Evolutionary conservation across 1,139 yeast genomes (phyloP), one percentile per base, ranked within the genome.

Genomic region (Diutina siamensis): DNA sequence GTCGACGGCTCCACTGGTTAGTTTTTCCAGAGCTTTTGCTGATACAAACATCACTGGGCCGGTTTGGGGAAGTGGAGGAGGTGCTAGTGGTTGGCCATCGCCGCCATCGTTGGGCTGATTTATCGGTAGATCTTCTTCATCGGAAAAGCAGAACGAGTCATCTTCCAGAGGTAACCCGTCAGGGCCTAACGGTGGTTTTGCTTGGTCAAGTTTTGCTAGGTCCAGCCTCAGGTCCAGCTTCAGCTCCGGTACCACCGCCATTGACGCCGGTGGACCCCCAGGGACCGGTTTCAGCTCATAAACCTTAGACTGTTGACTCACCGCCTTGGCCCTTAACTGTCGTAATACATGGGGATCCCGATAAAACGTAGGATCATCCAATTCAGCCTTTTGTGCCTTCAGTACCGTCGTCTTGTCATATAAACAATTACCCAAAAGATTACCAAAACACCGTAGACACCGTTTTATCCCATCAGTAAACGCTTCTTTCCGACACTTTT

Each of bases 401-500:
- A 75, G 67, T 27, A 80, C 58, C 48, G 79, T 80, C 44, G 76
- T 76, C 55, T 80, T 79, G 57, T 83, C 94, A 55, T 83, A 83
- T 18, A 83, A 70, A 59, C 94, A 83, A 56, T 83, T 83, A 1
- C 94, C 94, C 56, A 83, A 62, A 0, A 85, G 85, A 57, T 83
- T 83, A 40, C 94, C 94, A 60, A 82, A 84, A 50, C 84, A 80
- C 55, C 94, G 69, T 50, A 84, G 67, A 32, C 89, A 83, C 50
- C 94, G 64, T 57, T 84, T 84, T 54, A 83, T 61, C 0, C 85
- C 94, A 62, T 84, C 94, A 0, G 94, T 84, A 45, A 80, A 76
- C 0, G 94, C 92, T 52, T 85, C 89, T 54, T 84, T 84, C 57
- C 80, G 81, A 49, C 89, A 83, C 54, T 83, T 82, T 55, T 83